Evolutionary conservation across 129 eudicot species (phyloP).

Genomic region (Chrysanthemum seticuspe): DNA sequence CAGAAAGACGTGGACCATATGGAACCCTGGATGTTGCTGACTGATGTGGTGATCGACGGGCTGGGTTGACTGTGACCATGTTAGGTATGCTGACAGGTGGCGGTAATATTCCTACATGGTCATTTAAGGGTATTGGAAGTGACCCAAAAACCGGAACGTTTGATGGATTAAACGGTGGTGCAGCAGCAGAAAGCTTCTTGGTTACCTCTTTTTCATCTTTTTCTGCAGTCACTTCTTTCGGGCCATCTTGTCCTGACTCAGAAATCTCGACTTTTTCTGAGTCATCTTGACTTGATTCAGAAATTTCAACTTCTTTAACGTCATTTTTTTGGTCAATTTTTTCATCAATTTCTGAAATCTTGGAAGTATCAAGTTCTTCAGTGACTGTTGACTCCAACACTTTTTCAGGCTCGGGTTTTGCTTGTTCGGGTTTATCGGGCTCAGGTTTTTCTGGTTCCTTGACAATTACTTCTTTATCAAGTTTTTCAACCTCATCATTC

Average conservation of each 20-base stretch:
- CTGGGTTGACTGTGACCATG: slow-evolving; percentile 64
- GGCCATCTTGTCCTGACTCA: slow-evolving; percentile 36
- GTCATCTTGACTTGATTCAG: slow-evolving; percentile 26
- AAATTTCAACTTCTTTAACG: slow-evolving; percentile 3
- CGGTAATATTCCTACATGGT: slow-evolving; percentile 80
- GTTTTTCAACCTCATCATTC: slow-evolving; percentile 28
- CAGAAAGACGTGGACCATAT: slow-evolving; percentile 90
- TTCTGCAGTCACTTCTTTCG: slow-evolving; percentile 26
- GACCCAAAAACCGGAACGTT: slow-evolving; percentile 66
- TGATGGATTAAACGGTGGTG: slow-evolving; percentile 88
- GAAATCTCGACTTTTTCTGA: slow-evolving; percentile 13
- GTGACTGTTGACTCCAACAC: slow-evolving; percentile 23
- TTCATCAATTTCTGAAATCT: slow-evolving; percentile 26
- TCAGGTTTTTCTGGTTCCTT: too few species aligned
- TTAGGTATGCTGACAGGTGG: slow-evolving; percentile 77
- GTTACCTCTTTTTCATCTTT: slow-evolving; percentile 48
- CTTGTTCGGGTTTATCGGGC: not conserved
- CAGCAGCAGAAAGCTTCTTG: slow-evolving; percentile 93
- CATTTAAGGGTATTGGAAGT: slow-evolving; percentile 59
- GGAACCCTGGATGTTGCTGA: slow-evolving; percentile 97
- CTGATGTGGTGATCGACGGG: slow-evolving; percentile 87
- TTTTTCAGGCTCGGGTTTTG: slow-evolving; percentile 8
- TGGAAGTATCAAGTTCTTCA: slow-evolving; percentile 31
- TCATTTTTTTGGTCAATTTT: slow-evolving; percentile 9
- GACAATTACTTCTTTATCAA: not conserved